Evolutionary conservation across 2,329 filamentous ascomycete genomes (phyloP).

Genomic region (Aspergillus ustus): DNA sequence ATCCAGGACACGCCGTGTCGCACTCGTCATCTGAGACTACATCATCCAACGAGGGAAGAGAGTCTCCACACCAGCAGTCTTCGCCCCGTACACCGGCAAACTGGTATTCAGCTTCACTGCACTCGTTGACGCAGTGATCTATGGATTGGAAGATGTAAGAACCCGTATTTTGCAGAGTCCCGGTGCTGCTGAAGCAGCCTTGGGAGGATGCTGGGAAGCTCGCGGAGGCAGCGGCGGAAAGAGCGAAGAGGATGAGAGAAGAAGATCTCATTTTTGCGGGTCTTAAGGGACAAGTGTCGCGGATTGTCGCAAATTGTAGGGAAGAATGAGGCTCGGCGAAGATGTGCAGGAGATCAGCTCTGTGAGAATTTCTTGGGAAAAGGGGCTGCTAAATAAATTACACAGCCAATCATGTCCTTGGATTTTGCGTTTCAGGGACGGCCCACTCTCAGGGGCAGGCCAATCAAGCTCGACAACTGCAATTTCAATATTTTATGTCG

Average conservation of each 20-base stretch:
- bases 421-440: too few relatives aligned
- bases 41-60: neutral
- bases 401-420: neutral
- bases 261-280: neutral
- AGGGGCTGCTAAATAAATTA: neutral
- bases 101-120: neutral
- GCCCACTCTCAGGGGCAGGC: too few relatives aligned
- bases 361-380: neutral
- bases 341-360: neutral
- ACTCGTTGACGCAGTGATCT: neutral
- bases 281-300: neutral
- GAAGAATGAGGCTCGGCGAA: neutral
- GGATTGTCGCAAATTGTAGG: neutral
- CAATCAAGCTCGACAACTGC: too few relatives aligned
- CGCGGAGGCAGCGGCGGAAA: neutral
- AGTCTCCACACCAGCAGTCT: constrained; percentile 1
- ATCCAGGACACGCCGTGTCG: neutral
- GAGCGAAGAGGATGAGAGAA: neutral
- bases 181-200: constrained; percentile 1
- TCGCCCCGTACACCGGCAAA: neutral
- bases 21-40: constrained; percentile 3
- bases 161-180: neutral
- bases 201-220: neutral
- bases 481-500: too few relatives aligned
- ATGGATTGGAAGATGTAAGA: neutral